A percentile compares a stretch with the other conserved stretches of the same genome.
Conservation (phyloP, 2,329 filamentous ascomycete genomes). For the Endocalyx cinctus region DNA sequence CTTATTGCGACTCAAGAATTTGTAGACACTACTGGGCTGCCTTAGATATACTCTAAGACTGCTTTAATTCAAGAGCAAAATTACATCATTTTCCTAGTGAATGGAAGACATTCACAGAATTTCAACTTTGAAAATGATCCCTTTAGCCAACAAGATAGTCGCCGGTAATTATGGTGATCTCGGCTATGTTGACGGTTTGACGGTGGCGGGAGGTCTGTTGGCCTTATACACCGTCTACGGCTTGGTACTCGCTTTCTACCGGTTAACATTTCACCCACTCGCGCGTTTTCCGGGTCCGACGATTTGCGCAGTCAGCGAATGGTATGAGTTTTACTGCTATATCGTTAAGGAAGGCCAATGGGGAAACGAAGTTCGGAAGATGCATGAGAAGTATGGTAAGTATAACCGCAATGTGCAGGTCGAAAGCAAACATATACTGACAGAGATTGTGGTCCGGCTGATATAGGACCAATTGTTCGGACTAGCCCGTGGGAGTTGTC, state of each 20-base stretch:
- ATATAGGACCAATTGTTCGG: conserved; percentile 7
- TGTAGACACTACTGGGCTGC: too few relatives aligned
- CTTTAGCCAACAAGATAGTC: too few relatives aligned
- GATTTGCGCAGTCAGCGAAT: conserved; percentile 1
- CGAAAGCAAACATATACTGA: too few relatives aligned
- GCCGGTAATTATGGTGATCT: neutral
- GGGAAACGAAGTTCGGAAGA: conserved; percentile 1
- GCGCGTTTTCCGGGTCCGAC: conserved; percentile 4
- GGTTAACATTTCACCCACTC: conserved; percentile 1
- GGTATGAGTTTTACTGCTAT: conserved; percentile 5
- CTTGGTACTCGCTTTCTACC: conserved; percentile 1
- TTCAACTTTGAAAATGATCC: too few relatives aligned
- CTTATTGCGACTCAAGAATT: too few relatives aligned
- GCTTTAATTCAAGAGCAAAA: too few relatives aligned
- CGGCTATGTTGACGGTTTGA: neutral
- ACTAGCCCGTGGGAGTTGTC: conserved; percentile 8
- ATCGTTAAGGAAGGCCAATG: conserved; percentile 4
- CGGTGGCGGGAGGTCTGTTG: neutral
- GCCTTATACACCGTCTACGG: conserved; percentile 1
- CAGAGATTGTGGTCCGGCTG: too few relatives aligned
- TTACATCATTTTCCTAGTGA: too few relatives aligned
- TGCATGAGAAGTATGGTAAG: conserved; percentile 3
- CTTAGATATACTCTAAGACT: too few relatives aligned
- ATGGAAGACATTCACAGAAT: too few relatives aligned
- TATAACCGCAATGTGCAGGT: too few relatives aligned